These are phyloP conservation scores for Coniochaeta ligniaria DNA, from an alignment of 2,329 filamentous ascomycete species.

Conservation along the genomic window DNA sequence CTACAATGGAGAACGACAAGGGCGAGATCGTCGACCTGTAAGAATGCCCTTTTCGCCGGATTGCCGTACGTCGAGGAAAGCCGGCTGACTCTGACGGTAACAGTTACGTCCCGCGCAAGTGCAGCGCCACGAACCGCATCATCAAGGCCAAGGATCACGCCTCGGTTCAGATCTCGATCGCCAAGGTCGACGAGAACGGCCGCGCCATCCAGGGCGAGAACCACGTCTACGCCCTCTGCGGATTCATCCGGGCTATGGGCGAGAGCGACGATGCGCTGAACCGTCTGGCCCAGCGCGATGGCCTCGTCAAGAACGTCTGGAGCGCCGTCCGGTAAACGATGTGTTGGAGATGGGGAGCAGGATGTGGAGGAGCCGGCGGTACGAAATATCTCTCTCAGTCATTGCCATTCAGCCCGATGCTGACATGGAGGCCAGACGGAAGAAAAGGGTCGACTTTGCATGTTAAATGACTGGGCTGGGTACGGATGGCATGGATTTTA, in stretches of 20 bases:
- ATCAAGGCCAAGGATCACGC: constrained; percentile 99
- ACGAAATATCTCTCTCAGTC: not conserved
- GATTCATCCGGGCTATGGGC: constrained; percentile 95
- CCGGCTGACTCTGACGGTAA: constrained; percentile 18
- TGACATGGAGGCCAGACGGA: not conserved
- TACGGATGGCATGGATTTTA: constrained; percentile 3
- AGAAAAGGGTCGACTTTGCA: not conserved
- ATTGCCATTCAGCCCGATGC: not conserved
- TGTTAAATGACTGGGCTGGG: constrained; percentile 2
- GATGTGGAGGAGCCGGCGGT: not conserved
- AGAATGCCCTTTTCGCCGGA: constrained; percentile 27
- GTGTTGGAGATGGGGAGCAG: constrained; percentile 3
- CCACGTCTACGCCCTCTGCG: constrained; percentile 94
- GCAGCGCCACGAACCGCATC: constrained; percentile 98
- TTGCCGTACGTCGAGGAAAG: not conserved
- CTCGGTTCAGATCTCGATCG: constrained; percentile 92
- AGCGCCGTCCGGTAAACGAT: constrained; percentile 57
- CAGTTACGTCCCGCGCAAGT: constrained; percentile 98
- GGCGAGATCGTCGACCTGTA: constrained; percentile 99
- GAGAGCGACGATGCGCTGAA: constrained; percentile 97
- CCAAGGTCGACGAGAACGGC: constrained; percentile 98
- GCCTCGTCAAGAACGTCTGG: constrained; percentile 97
- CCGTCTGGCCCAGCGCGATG: constrained; percentile 91
- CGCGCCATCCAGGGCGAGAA: constrained; percentile 89
- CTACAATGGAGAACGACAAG: constrained; percentile 95